Conservation (phyloP, 78 protist species). For the Chrysochromulina parva region DNA sequence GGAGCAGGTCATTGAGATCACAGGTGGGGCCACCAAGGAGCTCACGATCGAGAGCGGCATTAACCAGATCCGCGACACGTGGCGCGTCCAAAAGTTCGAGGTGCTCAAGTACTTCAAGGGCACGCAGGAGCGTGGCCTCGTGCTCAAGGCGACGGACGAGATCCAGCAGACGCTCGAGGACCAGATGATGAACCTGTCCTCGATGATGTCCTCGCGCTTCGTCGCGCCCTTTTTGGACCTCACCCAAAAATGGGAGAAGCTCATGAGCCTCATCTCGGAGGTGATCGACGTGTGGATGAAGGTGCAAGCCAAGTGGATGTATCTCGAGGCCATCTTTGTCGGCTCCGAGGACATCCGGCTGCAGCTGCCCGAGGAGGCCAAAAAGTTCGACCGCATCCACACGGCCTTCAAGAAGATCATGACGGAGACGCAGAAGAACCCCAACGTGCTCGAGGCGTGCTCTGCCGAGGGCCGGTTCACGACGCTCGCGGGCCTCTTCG, state of each 20-base stretch:
- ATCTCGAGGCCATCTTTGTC: slow-evolving; percentile 87
- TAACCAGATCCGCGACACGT: slow-evolving; percentile 55
- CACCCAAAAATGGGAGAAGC: slow-evolving; percentile 80
- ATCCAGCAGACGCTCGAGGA: slow-evolving; percentile 76
- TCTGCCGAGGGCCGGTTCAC: slow-evolving; percentile 63
- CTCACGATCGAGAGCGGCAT: slow-evolving; percentile 72
- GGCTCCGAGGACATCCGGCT: slow-evolving; percentile 89
- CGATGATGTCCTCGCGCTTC: slow-evolving; percentile 66
- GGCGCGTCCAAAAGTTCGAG: slow-evolving; percentile 65
- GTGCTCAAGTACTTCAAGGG: slow-evolving; percentile 55
- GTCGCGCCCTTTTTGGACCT: slow-evolving; percentile 61
- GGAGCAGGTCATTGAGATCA: slow-evolving; percentile 72
- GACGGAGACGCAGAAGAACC: slow-evolving; percentile 58
- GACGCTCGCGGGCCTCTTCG: slow-evolving; percentile 48
- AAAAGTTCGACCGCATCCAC: slow-evolving; percentile 78
- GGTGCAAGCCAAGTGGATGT: slow-evolving; percentile 89
- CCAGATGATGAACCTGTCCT: slow-evolving; percentile 65
- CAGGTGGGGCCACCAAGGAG: slow-evolving; percentile 67
- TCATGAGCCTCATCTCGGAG: slow-evolving; percentile 66
- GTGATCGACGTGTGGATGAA: slow-evolving; percentile 77
- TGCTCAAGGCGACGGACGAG: slow-evolving; percentile 73
- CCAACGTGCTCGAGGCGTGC: slow-evolving; percentile 70
- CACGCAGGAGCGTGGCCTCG: slow-evolving; percentile 42
- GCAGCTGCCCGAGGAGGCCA: slow-evolving; percentile 91
- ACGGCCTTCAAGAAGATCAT: slow-evolving; percentile 69